Evolutionary conservation across 495 filamentous ascomycete species (phyloP).

Genomic region (Friedmanniomyces simplex): DNA sequence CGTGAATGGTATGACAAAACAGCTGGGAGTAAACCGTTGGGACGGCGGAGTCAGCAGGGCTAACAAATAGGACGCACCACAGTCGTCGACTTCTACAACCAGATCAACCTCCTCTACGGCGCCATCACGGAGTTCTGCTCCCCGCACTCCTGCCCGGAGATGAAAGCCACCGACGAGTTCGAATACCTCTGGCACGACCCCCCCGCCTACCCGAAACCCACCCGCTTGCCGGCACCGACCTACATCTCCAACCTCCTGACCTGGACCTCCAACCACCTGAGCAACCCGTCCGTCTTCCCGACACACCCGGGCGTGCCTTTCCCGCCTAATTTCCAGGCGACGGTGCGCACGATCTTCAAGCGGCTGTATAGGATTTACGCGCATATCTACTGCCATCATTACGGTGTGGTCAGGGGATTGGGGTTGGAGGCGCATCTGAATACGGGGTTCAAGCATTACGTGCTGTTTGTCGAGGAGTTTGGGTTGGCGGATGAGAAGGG

Average conservation of each 20-base stretch:
- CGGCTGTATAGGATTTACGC: slow-evolving; percentile 97
- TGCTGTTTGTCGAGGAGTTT: slow-evolving; percentile 92
- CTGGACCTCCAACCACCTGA: slow-evolving; percentile 91
- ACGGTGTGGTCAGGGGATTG: slow-evolving; percentile 88
- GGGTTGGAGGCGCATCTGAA: slow-evolving; percentile 96
- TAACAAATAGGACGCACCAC: no score
- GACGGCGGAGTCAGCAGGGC: no score
- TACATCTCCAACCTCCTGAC: slow-evolving; percentile 97
- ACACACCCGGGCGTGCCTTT: slow-evolving; percentile 92
- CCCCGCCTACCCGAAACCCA: slow-evolving; percentile 85
- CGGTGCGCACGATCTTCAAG: slow-evolving; percentile 93
- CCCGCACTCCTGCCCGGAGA: slow-evolving; percentile 90
- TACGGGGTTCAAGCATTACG: slow-evolving; percentile 99
- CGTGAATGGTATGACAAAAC: slow-evolving; percentile 64
- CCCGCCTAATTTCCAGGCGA: slow-evolving; percentile 78
- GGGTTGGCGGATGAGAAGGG: slow-evolving; percentile 70
- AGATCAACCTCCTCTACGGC: slow-evolving; percentile 96
- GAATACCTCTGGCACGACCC: slow-evolving; percentile 98
- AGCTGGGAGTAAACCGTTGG: no score
- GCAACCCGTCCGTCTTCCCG: slow-evolving; percentile 90
- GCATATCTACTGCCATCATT: slow-evolving; percentile 99
- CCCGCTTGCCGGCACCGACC: slow-evolving; percentile 93
- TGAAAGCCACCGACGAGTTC: slow-evolving; percentile 99
- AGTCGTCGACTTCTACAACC: slow-evolving; percentile 99
- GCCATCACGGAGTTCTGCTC: slow-evolving; percentile 99